phyloP scores from a whole-genome alignment of 2,329 filamentous ascomycete genomes.

The Septoria petroselini region DNA sequence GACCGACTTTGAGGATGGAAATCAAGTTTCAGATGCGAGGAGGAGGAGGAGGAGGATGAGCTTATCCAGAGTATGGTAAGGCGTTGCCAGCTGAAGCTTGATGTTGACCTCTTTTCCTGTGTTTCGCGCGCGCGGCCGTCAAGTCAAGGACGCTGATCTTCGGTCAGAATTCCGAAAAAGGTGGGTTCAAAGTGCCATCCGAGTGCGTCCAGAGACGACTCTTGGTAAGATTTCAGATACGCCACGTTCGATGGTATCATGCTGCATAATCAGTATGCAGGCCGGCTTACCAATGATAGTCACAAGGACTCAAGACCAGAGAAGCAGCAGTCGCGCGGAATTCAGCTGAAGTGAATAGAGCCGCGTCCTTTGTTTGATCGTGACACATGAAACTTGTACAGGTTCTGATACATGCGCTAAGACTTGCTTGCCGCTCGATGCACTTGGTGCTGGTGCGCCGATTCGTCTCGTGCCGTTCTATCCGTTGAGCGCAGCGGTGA shows the following conservation, averaged over 20 bases:
- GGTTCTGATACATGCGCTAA: conserved; percentile 16
- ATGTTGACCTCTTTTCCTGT: too few relatives aligned
- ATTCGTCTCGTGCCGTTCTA: conserved; percentile 6
- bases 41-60: too few relatives aligned
- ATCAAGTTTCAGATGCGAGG: too few relatives aligned
- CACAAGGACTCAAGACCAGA: background rate
- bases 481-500: conserved; percentile 58
- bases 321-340: background rate
- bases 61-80: too few relatives aligned
- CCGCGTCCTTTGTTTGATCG: background rate
- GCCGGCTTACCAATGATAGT: background rate
- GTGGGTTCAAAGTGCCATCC: too few relatives aligned
- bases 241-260: conserved; percentile 5
- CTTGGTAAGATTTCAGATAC: too few relatives aligned
- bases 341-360: background rate
- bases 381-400: background rate
- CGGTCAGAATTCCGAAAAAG: too few relatives aligned
- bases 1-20: too few relatives aligned
- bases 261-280: conserved; percentile 8
- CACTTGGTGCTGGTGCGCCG: conserved; percentile 1
- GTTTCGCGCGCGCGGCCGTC: too few relatives aligned
- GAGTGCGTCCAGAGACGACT: too few relatives aligned
- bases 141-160: too few relatives aligned
- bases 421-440: background rate
- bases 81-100: too few relatives aligned